Evolutionary conservation across 2,329 filamentous ascomycete genomes (phyloP), one percentile per base, ranked within the genome.

Genomic region (Aspergillus persii): DNA sequence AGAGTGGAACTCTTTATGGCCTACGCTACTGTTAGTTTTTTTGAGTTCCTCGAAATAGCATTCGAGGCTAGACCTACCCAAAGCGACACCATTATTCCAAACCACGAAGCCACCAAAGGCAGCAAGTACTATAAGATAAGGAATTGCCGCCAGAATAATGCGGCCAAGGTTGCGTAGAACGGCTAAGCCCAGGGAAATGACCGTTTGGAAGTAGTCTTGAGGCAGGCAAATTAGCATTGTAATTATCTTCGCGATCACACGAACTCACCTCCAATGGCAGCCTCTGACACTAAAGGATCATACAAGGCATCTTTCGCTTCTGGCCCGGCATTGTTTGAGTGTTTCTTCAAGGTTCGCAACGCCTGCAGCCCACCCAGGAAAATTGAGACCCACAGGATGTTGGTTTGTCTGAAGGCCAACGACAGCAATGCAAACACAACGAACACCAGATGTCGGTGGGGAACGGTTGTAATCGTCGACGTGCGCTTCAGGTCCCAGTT

Each of bases 1-100:
- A 33, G 95, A 83, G 70, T 99, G 95, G 70, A 96, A 97, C 29
- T 91, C 89, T 77, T 97, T 98, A 76, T 99, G 95, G 41, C 93
- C 91, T 92, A 57, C 3, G 23, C 12, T 53, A 29, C 33, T 31
- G n/a, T 47, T 51, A 58, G 51, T 6, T 50, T 27, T 27, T 53
- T 31, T 23, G 18, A 57, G 31, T 53, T 47, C 36, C 46, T 4
- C 29, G 31, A 50, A 33, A 46, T 12, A 36, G 5, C 6, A 18
- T 11, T 27, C 6, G 30, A 27, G 29, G n/a, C 11, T 23, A 27
- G 54, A 58, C 80, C 65, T 78, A 90, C 91, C 93, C 2, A 99
- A 84, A 1, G 98, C 95, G 18, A 99, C 94, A 9, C 93, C 89
- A 6, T 90, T 89, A 68, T 99, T 99, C 89, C 89, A 95, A 8